Percentiles rank a stretch among this genome's conserved stretches.
Evolutionary conservation across 768 basidiomycete genomes (phyloP).

Genomic region (Tricholoma matsutake): DNA sequence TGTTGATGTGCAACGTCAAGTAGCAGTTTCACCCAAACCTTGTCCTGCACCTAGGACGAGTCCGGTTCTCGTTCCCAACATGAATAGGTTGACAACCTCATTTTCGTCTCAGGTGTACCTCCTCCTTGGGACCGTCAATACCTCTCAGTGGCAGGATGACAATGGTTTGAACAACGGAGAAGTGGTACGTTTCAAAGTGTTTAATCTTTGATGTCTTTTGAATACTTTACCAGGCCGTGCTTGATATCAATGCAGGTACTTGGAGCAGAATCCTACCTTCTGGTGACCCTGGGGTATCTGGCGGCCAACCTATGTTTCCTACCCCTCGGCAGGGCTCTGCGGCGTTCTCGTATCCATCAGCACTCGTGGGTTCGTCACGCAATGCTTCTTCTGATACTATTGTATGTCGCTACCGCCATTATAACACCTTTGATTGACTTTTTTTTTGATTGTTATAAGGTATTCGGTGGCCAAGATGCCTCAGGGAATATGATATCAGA

Average conservation of each 20-base stretch:
- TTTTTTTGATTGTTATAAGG: conserved; percentile 20
- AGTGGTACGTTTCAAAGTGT: conserved; percentile 47
- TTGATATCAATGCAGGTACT: conserved; percentile 55
- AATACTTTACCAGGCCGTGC: conserved; percentile 45
- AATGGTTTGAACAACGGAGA: conserved; percentile 63
- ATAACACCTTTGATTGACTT: not conserved
- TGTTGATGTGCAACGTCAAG: conserved; percentile 38
- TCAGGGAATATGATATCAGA: conserved; percentile 68
- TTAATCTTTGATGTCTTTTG: conserved; percentile 1
- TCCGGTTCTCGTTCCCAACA: conserved; percentile 59
- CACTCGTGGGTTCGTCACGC: conserved; percentile 56
- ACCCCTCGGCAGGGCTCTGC: conserved; percentile 69
- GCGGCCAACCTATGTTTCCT: conserved; percentile 52
- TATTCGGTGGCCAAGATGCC: conserved; percentile 75
- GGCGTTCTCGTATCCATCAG: conserved; percentile 49
- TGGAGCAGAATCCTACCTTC: conserved; percentile 77
- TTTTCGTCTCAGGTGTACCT: conserved; percentile 68
- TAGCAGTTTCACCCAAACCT: conserved; percentile 36
- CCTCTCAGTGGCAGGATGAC: conserved; percentile 63
- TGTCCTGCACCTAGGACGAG: conserved; percentile 70
- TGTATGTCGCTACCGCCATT: conserved; percentile 29
- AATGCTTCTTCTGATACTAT: conserved; percentile 60
- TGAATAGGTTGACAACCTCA: conserved; percentile 49
- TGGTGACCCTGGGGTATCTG: conserved; percentile 64
- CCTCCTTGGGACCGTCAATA: conserved; percentile 64